phyloP scores from a whole-genome alignment of 2,329 filamentous ascomycete species.

The Dichotomopilus funicola region DNA sequence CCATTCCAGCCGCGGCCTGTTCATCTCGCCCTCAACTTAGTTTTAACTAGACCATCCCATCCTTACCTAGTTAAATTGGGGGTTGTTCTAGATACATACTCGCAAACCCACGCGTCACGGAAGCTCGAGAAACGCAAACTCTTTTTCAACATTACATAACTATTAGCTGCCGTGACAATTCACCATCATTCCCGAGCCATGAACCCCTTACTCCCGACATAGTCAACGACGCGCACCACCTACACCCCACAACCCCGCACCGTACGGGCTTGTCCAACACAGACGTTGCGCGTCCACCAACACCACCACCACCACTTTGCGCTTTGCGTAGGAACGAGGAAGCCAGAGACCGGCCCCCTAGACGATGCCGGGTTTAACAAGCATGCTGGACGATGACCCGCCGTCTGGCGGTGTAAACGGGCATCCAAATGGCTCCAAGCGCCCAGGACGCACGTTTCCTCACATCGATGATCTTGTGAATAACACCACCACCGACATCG shows the following conservation, averaged over 20 bases:
- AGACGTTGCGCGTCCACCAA: too few species aligned
- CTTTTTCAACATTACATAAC: neutral
- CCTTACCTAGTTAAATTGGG: too few species aligned
- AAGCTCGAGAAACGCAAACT: too few species aligned
- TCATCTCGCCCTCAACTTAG: too few species aligned
- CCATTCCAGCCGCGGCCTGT: too few species aligned
- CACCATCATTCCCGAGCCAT: neutral
- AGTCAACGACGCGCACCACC: neutral
- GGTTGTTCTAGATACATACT: too few species aligned
- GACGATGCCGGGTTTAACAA: constrained; percentile 24
- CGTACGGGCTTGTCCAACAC: too few species aligned
- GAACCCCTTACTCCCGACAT: neutral
- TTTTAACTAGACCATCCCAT: too few species aligned
- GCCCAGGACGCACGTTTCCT: constrained; percentile 35
- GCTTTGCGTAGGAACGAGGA: neutral
- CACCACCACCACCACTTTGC: neutral
- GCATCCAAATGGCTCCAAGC: constrained; percentile 13
- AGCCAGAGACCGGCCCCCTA: neutral
- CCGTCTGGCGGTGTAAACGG: constrained; percentile 2
- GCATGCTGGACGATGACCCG: constrained; percentile 17
- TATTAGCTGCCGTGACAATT: neutral
- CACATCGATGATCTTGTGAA: constrained; percentile 48
- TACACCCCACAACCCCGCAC: neutral
- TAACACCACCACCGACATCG: constrained; percentile 40
- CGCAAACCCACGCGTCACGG: too few species aligned